phyloP scores from a whole-genome alignment of 1,284 basidiomycete species.

The Leccinum subrobustum region DNA sequence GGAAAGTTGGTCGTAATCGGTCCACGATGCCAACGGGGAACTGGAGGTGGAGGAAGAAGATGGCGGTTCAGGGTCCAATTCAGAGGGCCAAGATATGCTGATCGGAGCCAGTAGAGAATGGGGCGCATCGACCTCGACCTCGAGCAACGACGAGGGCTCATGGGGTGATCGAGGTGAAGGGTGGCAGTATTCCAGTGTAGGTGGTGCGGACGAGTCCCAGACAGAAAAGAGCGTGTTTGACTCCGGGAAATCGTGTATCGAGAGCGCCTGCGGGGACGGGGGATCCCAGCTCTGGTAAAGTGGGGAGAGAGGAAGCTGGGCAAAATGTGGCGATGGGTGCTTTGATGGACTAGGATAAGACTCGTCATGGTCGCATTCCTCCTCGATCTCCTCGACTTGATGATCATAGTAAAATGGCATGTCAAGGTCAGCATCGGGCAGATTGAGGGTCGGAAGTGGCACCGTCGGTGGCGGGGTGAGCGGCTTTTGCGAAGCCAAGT shows the following conservation, averaged over 20 bases:
- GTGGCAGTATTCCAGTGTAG: slow-evolving; percentile 16
- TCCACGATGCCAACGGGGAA: slow-evolving; percentile 23
- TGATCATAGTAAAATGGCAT: slow-evolving; percentile 9
- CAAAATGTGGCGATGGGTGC: slow-evolving; percentile 17
- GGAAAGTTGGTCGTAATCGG: slow-evolving; percentile 22
- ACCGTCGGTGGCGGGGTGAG: slow-evolving; percentile 45
- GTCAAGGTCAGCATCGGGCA: slow-evolving; percentile 35
- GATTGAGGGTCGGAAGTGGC: slow-evolving; percentile 34
- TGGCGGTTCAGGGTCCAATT: slow-evolving; percentile 16
- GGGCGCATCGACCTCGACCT: slow-evolving; percentile 20
- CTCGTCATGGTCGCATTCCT: slow-evolving; percentile 25
- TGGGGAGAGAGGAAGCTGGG: slow-evolving; percentile 34
- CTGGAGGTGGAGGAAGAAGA: slow-evolving; percentile 12
- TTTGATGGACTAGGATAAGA: slow-evolving; percentile 11
- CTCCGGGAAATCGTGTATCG: slow-evolving; percentile 21
- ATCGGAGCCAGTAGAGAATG: slow-evolving; percentile 22
- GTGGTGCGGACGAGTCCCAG: slow-evolving; percentile 9
- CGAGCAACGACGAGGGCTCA: slow-evolving; percentile 26
- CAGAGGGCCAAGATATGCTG: slow-evolving; percentile 20
- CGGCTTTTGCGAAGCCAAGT: slow-evolving; percentile 31
- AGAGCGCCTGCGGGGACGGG: slow-evolving; percentile 11
- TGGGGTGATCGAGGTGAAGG: slow-evolving; percentile 17
- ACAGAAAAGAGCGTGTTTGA: slow-evolving; percentile 24
- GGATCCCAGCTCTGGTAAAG: slow-evolving; percentile 36
- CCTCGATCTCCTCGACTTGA: slow-evolving; percentile 17